Conservation (phyloP, 2,329 filamentous ascomycete species). For the Allantophomopsis lycopodina region DNA sequence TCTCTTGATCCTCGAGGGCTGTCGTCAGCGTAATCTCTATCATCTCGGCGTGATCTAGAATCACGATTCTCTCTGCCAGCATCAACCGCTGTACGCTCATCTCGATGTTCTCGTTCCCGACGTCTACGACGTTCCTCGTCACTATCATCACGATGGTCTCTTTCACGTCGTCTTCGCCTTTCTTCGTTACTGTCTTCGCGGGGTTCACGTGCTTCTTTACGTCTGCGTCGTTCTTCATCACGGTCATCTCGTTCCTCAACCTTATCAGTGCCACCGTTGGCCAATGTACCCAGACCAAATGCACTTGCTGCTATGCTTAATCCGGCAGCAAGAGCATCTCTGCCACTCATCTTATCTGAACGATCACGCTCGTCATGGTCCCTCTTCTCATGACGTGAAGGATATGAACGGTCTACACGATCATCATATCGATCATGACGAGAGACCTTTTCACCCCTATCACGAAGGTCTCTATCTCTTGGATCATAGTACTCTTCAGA, state of each 20-base stretch:
- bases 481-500: conserved; percentile 17
- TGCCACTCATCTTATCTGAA: conserved; percentile 10
- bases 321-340: conserved; percentile 16
- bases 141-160: conserved; percentile 8
- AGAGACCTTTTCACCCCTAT: conserved; percentile 7
- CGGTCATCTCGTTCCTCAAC: conserved; percentile 1
- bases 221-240: conserved; percentile 4
- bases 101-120: conserved; percentile 8
- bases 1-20: conserved; percentile 1
- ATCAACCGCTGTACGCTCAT: conserved; percentile 1
- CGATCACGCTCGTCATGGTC: conserved; percentile 7
- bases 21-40: conserved; percentile 1
- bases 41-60: background rate
- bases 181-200: conserved; percentile 6
- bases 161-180: conserved; percentile 3
- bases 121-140: background rate
- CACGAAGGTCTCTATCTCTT: conserved; percentile 13
- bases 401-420: conserved; percentile 2
- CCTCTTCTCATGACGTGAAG: conserved; percentile 1
- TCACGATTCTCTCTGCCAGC: no score
- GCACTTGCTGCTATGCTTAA: conserved; percentile 18
- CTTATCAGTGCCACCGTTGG: conserved; percentile 9
- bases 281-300: conserved; percentile 14
- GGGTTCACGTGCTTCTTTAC: background rate
- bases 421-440: conserved; percentile 4